These are phyloP conservation scores for Adansonia digitata DNA, from an alignment of 345 rosid species.

Conservation along the genomic window DNA sequence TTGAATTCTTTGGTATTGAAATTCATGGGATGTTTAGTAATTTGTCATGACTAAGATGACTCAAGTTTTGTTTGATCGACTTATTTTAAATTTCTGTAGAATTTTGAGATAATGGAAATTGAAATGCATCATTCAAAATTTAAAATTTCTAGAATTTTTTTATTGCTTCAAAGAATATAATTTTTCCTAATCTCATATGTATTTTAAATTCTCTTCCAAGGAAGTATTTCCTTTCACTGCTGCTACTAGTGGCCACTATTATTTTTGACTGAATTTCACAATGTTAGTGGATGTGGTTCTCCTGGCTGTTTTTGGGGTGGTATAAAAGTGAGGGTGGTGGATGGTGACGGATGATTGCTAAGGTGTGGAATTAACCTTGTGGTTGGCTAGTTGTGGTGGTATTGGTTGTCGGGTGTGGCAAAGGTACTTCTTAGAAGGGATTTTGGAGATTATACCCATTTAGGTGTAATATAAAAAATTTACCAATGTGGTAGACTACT, in stretches of 20 bases:
- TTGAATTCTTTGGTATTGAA: background rate
- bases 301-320: background rate
- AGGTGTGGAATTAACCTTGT: background rate
- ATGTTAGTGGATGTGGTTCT: background rate
- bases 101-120: background rate
- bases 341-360: background rate
- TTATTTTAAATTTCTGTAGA: background rate
- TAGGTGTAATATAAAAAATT: background rate
- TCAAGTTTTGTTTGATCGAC: background rate
- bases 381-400: background rate
- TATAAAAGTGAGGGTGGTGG: background rate
- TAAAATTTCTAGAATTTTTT: background rate
- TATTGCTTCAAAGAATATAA: background rate
- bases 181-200: background rate
- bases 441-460: background rate
- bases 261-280: background rate
- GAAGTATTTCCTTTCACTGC: background rate
- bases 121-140: background rate
- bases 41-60: background rate
- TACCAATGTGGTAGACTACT: background rate
- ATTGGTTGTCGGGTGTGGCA: background rate
- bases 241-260: background rate
- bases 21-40: background rate
- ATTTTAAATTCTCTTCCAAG: background rate
- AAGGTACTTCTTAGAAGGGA: background rate